Conservation (phyloP, 2,329 filamentous ascomycete species). For the Blumeria graminis region DNA sequence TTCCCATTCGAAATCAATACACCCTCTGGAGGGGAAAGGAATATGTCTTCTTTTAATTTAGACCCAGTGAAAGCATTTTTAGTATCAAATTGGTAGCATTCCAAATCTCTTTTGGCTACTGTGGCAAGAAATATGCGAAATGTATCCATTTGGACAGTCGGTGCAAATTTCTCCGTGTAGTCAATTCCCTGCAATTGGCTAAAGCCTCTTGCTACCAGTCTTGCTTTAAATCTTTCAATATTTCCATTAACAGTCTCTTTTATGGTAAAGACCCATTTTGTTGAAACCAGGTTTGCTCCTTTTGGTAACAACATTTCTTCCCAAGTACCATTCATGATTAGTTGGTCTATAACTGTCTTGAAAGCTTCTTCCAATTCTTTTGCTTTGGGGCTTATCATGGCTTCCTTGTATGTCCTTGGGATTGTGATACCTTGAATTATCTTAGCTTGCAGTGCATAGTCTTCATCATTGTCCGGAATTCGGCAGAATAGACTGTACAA, state of each 20-base stretch:
- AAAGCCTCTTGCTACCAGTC: not conserved
- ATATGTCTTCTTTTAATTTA: too few relatives aligned
- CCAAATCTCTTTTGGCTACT: too few relatives aligned
- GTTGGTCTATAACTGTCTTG: not conserved
- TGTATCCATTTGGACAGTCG: not conserved
- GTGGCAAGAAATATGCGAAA: too few relatives aligned
- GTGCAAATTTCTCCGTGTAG: not conserved
- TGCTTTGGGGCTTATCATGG: not conserved
- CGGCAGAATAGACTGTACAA: not conserved
- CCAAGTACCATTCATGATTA: not conserved
- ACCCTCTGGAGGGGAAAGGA: too few relatives aligned
- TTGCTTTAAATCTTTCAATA: not conserved
- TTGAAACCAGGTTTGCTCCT: not conserved
- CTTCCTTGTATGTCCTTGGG: not conserved
- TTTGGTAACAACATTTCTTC: not conserved
- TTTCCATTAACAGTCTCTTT: not conserved
- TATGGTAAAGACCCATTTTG: not conserved
- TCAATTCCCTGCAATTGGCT: not conserved
- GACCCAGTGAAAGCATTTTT: too few relatives aligned
- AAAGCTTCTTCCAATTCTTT: not conserved
- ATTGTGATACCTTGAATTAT: not conserved
- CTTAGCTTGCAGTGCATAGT: not conserved
- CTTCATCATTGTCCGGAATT: not conserved
- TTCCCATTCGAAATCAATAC: too few relatives aligned
- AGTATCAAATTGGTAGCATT: too few relatives aligned